Conservation (phyloP, 768 basidiomycete species). For the Mycena rebaudengoi region DNA sequence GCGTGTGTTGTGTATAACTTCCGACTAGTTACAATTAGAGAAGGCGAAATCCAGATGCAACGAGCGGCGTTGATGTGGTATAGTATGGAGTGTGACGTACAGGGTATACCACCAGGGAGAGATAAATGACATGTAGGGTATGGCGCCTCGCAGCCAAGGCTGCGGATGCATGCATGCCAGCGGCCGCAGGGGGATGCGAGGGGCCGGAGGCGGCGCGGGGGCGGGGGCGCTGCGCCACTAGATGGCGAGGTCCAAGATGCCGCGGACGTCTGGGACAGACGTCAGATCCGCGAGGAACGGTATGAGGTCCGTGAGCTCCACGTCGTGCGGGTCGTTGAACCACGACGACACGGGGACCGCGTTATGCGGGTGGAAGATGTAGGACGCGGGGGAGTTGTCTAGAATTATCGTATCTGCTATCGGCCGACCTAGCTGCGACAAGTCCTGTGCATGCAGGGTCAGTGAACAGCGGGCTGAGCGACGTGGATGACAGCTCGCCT, state of each 20-base stretch:
- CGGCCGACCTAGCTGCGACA: constrained; percentile 95
- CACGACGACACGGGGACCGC: constrained; percentile 99
- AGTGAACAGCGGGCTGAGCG: background rate
- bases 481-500: constrained; percentile 59
- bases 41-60: constrained; percentile 26
- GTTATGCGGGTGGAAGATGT: constrained; percentile 99
- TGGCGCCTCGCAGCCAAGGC: constrained; percentile 11
- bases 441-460: constrained; percentile 64
- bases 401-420: constrained; percentile 96
- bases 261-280: constrained; percentile 88
- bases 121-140: constrained; percentile 8
- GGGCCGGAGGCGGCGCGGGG: background rate
- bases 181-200: constrained; percentile 14
- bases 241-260: constrained; percentile 87
- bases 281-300: constrained; percentile 93
- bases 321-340: constrained; percentile 99
- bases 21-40: constrained; percentile 17
- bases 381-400: constrained; percentile 98
- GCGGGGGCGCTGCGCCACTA: constrained; percentile 37
- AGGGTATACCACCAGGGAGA: constrained; percentile 28
- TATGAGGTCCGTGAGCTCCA: constrained; percentile 94
- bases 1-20: constrained; percentile 24
- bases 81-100: constrained; percentile 19
- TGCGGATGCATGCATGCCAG: constrained; percentile 6
- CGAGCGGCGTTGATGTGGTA: constrained; percentile 28